Evolutionary conservation across 345 rosid species (phyloP).

Genomic region (Barbarea vulgaris): DNA sequence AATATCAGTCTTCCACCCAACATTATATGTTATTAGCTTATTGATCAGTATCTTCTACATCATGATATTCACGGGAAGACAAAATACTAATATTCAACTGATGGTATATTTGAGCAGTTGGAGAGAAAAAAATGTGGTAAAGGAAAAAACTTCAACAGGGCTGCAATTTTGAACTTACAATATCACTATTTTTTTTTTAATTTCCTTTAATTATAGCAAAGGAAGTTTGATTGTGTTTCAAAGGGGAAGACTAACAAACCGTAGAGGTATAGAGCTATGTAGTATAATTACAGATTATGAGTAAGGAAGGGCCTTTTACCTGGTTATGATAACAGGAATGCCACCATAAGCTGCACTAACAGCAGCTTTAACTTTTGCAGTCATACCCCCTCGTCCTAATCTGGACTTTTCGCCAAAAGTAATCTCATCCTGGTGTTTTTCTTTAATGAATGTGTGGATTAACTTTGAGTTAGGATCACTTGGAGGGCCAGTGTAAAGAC

Average conservation of each 20-base stretch:
- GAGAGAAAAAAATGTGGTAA: background rate
- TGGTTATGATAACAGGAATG: constrained; percentile 92
- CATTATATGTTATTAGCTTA: constrained; percentile 33
- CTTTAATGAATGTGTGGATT: constrained; percentile 79
- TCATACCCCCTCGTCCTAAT: constrained; percentile 99
- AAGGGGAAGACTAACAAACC: background rate
- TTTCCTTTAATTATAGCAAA: background rate
- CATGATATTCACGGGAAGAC: constrained; percentile 15
- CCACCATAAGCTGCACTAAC: constrained; percentile 84
- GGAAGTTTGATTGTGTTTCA: background rate
- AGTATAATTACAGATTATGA: background rate
- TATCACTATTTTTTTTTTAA: background rate
- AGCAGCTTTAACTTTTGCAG: constrained; percentile 98
- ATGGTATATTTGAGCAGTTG: background rate
- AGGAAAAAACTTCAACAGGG: background rate
- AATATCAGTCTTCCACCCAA: constrained; percentile 30
- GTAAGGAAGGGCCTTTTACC: constrained; percentile 45
- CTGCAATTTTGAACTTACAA: background rate
- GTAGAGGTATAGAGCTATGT: background rate
- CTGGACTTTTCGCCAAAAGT: constrained; percentile 96
- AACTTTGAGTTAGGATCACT: constrained; percentile 84
- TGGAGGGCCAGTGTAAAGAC: constrained; percentile 97
- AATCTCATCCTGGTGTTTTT: constrained; percentile 77
- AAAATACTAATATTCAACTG: background rate
- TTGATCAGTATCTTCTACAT: background rate